Evolutionary conservation across 2,329 filamentous ascomycete species (phyloP).

Genomic region (Colletotrichum magnum): DNA sequence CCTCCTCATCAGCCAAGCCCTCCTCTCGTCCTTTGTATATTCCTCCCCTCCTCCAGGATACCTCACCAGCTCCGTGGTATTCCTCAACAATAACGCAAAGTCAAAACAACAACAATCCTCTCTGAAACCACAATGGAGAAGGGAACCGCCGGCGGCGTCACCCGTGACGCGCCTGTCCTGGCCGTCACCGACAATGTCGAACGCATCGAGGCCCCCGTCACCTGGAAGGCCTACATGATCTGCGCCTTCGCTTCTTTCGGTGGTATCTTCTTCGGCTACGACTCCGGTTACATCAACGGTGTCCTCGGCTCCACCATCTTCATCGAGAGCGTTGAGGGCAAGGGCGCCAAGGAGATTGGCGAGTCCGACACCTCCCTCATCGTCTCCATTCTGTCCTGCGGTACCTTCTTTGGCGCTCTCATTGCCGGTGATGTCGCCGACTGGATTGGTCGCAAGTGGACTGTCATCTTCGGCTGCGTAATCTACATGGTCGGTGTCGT

Average conservation of each 20-base stretch:
- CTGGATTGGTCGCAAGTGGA: slow-evolving; percentile 79
- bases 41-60: slow-evolving; percentile 10
- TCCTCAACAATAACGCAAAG: slow-evolving; percentile 4
- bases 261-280: slow-evolving; percentile 84
- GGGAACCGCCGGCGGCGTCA: slow-evolving; percentile 35
- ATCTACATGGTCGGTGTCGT: slow-evolving; percentile 80
- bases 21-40: slow-evolving; percentile 24
- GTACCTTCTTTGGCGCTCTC: slow-evolving; percentile 84
- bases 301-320: slow-evolving; percentile 69
- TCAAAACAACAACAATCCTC: slow-evolving; percentile 9
- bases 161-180: slow-evolving; percentile 46
- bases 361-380: slow-evolving; percentile 69
- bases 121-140: slow-evolving; percentile 35
- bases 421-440: slow-evolving; percentile 85
- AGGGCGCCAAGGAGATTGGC: slow-evolving; percentile 50
- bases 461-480: slow-evolving; percentile 78
- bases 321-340: slow-evolving; percentile 64
- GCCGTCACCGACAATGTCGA: slow-evolving; percentile 65
- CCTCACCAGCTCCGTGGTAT: slow-evolving; percentile 17
- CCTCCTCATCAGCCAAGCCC: slow-evolving; percentile 26
- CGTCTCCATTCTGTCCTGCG: slow-evolving; percentile 82
- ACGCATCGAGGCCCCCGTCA: slow-evolving; percentile 77
- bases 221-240: slow-evolving; percentile 77
- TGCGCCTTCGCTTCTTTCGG: slow-evolving; percentile 80
- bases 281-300: slow-evolving; percentile 82